Conservation (phyloP, 164 flowering plant species). For the Chimonanthus praecox region DNA sequence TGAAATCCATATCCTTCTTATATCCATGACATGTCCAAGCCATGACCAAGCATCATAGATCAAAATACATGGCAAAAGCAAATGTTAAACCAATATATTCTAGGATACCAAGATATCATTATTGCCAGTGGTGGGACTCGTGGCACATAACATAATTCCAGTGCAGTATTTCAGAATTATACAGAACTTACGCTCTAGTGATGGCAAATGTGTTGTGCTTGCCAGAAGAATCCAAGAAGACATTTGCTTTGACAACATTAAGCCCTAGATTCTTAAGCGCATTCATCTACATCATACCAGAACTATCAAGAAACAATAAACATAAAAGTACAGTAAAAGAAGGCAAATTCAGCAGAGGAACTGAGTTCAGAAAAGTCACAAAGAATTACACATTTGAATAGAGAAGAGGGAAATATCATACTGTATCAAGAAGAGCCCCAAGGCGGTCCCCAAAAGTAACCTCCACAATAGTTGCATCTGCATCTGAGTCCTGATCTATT, state of each 20-base stretch:
- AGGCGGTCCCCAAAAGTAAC: slow-evolving; percentile 96
- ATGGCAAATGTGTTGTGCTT: slow-evolving; percentile 93
- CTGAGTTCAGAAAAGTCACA: not conserved
- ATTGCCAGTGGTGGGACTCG: too few relatives aligned
- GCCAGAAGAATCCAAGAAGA: slow-evolving; percentile 91
- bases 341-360: not conserved
- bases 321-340: not conserved
- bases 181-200: slow-evolving; percentile 73
- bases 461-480: slow-evolving; percentile 87
- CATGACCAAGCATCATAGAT: too few relatives aligned
- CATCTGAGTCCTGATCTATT: slow-evolving; percentile 91
- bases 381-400: not conserved
- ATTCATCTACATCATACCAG: slow-evolving; percentile 55
- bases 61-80: too few relatives aligned
- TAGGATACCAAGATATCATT: too few relatives aligned
- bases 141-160: not conserved
- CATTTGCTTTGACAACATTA: slow-evolving; percentile 93
- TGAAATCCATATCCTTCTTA: too few relatives aligned
- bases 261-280: slow-evolving; percentile 88
- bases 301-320: not conserved
- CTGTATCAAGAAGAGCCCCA: slow-evolving; percentile 95
- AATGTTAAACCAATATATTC: too few relatives aligned
- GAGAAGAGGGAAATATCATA: slow-evolving; percentile 15
- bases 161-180: not conserved
- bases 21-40: too few relatives aligned